These are phyloP conservation scores for sunflower (Helianthus annuus) DNA, from an alignment of 129 eudicot genomes.

Conservation along the genomic window DNA sequence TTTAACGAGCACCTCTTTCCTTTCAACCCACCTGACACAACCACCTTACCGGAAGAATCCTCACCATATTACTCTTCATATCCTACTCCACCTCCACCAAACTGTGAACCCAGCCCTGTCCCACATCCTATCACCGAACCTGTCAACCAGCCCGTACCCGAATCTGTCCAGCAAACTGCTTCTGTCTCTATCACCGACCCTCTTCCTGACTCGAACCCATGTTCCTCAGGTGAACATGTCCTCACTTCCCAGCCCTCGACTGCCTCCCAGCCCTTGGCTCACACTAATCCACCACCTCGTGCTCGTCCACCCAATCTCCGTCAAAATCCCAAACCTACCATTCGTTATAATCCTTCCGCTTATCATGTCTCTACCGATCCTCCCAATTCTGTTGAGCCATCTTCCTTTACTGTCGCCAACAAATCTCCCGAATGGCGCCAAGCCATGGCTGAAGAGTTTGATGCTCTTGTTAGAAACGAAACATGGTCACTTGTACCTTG, in stretches of 20 bases:
- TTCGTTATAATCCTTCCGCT: background rate
- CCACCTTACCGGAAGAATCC: slow-evolving; percentile 4
- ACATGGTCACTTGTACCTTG: background rate
- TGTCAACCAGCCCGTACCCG: background rate
- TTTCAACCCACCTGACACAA: too few species aligned
- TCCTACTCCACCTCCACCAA: slow-evolving; percentile 13
- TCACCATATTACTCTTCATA: slow-evolving; percentile 10
- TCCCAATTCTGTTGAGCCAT: slow-evolving; percentile 1
- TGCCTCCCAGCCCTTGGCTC: background rate
- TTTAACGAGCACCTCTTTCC: too few species aligned
- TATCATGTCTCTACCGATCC: slow-evolving; percentile 3
- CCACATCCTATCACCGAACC: slow-evolving; percentile 2
- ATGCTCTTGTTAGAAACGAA: background rate
- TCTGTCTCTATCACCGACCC: background rate
- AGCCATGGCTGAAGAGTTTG: background rate
- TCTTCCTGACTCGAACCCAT: background rate
- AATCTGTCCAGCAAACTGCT: background rate
- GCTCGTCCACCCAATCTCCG: background rate
- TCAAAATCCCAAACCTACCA: slow-evolving; percentile 4
- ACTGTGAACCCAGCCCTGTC: background rate
- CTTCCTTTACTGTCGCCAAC: background rate
- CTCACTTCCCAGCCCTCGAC: background rate
- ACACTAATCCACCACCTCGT: slow-evolving; percentile 5
- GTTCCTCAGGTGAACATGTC: background rate
- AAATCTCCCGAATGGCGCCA: background rate